phyloP scores from a whole-genome alignment of 106 monocot genomes.

The Alisma plantagoaquatica region DNA sequence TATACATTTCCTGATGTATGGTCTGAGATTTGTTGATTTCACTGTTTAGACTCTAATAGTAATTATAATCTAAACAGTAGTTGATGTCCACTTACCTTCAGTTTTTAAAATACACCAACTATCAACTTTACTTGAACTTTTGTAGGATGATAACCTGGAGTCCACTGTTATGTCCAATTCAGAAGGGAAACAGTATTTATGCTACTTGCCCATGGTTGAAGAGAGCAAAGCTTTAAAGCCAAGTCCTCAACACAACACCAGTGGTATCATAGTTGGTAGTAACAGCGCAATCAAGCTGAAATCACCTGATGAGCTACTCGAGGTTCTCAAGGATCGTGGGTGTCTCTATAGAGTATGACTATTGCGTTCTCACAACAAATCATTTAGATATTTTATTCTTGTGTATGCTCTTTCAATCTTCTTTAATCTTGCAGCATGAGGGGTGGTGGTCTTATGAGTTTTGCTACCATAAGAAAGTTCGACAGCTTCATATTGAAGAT shows the following conservation, averaged over 20 bases:
- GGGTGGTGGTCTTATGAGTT: conserved; percentile 97
- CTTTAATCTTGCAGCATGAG: conserved; percentile 54
- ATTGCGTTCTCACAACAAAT: background rate
- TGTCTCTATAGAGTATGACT: conserved; percentile 62
- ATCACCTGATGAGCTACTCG: conserved; percentile 88
- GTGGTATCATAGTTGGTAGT: conserved; percentile 44
- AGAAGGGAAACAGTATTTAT: conserved; percentile 51
- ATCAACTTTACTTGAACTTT: too few relatives aligned
- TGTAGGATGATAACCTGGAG: conserved; percentile 61
- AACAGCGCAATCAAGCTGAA: conserved; percentile 46
- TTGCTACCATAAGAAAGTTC: conserved; percentile 55
- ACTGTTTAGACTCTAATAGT: too few relatives aligned
- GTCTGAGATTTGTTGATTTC: too few relatives aligned
- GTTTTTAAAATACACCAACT: too few relatives aligned
- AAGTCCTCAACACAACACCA: conserved; percentile 39
- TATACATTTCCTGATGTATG: too few relatives aligned
- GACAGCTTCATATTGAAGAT: conserved; percentile 70
- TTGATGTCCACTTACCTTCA: too few relatives aligned
- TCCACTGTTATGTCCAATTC: conserved; percentile 57
- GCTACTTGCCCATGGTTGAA: conserved; percentile 64
- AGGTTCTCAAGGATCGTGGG: conserved; percentile 50
- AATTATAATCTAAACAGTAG: too few relatives aligned
- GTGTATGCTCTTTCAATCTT: too few relatives aligned
- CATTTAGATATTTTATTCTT: too few relatives aligned
- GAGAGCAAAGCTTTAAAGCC: conserved; percentile 49